Percentiles rank a stretch among this genome's conserved stretches.
These are phyloP conservation scores for Paspalum notatum DNA, from an alignment of 176 grass and related monocot genomes.

Conservation along the genomic window DNA sequence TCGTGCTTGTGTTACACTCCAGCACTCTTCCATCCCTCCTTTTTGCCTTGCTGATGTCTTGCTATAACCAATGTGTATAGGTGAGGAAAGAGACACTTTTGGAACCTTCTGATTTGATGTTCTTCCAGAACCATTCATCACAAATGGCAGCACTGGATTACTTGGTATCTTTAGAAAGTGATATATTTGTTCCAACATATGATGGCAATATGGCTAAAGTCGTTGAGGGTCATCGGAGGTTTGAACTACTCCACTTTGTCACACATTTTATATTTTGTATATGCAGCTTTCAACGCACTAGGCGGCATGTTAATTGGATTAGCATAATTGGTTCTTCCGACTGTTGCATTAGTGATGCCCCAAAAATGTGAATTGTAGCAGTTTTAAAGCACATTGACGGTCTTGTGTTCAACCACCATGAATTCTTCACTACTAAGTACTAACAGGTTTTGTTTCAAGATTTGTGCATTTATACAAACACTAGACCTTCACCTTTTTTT, in stretches of 20 bases:
- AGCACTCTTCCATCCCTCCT: background rate
- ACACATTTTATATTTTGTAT: background rate
- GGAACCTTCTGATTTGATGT: conserved; percentile 74
- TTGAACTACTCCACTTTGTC: conserved; percentile 29
- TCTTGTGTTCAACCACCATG: background rate
- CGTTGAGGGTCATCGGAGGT: conserved; percentile 96
- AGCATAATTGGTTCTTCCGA: background rate
- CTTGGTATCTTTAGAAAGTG: conserved; percentile 88
- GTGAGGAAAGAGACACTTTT: conserved; percentile 90
- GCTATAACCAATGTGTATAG: conserved; percentile 39
- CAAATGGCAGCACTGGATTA: conserved; percentile 99
- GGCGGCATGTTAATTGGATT: conserved; percentile 19
- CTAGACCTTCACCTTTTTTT: background rate
- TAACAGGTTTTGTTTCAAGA: background rate
- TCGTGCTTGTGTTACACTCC: background rate
- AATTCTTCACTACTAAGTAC: background rate
- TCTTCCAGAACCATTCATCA: conserved; percentile 95
- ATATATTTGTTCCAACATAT: conserved; percentile 93
- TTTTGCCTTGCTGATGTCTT: conserved; percentile 10
- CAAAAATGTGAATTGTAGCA: background rate
- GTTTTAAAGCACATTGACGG: background rate
- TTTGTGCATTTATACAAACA: background rate
- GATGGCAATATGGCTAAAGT: conserved; percentile 98
- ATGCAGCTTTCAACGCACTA: background rate
- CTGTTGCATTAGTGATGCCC: background rate